phyloP scores from a whole-genome alignment of 2,329 filamentous ascomycete species.

The Fusarium agapanthi region DNA sequence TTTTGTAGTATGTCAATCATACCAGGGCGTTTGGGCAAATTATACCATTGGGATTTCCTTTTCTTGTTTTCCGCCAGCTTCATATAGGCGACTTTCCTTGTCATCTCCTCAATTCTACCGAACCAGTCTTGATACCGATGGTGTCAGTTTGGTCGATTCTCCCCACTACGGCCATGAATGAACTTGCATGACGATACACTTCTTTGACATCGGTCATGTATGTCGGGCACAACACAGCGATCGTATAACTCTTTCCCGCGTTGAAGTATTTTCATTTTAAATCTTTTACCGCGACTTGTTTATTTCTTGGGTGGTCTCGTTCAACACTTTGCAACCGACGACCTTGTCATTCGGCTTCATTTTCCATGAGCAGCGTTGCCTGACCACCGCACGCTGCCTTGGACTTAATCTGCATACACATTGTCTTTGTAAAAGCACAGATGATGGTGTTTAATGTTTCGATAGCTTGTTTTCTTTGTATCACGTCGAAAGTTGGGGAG shows the following conservation, averaged over 20 bases:
- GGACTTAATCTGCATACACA: slow-evolving; percentile 45
- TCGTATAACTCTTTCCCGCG: slow-evolving; percentile 49
- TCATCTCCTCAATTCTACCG: slow-evolving; percentile 41
- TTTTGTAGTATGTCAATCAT: slow-evolving; percentile 38
- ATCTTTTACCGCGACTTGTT: slow-evolving; percentile 44
- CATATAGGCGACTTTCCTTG: slow-evolving; percentile 31
- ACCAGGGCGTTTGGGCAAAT: slow-evolving; percentile 47
- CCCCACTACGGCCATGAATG: slow-evolving; percentile 56
- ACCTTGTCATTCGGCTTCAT: slow-evolving; percentile 37
- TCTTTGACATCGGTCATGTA: slow-evolving; percentile 63
- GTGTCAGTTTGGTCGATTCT: slow-evolving; percentile 27
- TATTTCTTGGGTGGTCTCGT: slow-evolving; percentile 40
- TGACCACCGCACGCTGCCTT: slow-evolving; percentile 40
- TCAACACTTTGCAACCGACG: slow-evolving; percentile 38
- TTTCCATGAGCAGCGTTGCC: slow-evolving; percentile 23
- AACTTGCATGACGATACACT: slow-evolving; percentile 67
- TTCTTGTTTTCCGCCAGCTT: slow-evolving; percentile 32
- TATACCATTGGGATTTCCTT: slow-evolving; percentile 49
- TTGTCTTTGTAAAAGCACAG: slow-evolving; percentile 38
- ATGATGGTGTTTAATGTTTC: slow-evolving; percentile 39
- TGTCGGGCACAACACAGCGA: slow-evolving; percentile 71
- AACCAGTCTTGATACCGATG: slow-evolving; percentile 28
- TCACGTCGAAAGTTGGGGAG: slow-evolving; percentile 39
- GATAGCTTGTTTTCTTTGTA: slow-evolving; percentile 30
- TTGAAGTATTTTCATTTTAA: slow-evolving; percentile 42